Evolutionary conservation across 192 early-diverging fungal genomes (phyloP).

Genomic region (Gamsiella multidivaricata): DNA sequence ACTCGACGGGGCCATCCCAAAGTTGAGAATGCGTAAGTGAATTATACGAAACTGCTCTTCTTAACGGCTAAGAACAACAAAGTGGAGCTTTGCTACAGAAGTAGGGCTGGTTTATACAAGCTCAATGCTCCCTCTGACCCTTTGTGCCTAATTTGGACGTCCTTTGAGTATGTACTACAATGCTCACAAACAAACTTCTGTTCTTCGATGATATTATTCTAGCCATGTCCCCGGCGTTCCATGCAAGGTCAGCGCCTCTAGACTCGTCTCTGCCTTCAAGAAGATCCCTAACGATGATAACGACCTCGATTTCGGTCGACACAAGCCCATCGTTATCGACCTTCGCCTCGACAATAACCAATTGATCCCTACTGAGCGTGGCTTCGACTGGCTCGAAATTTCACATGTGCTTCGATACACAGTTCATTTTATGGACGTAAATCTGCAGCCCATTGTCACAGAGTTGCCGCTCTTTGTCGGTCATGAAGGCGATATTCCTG

Average conservation of each 20-base stretch:
- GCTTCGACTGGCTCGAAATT: conserved; percentile 36
- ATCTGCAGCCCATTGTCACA: conserved; percentile 10
- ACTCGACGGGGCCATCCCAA: conserved; percentile 29
- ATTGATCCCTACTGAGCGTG: conserved; percentile 37
- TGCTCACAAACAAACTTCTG: not conserved
- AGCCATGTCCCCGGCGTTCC: conserved; percentile 32
- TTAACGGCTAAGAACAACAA: no score
- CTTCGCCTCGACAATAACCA: conserved; percentile 42
- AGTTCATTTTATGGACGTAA: conserved; percentile 40
- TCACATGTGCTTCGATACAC: conserved; percentile 31
- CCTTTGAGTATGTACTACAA: not conserved
- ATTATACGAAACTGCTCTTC: no score
- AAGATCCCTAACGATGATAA: conserved; percentile 31
- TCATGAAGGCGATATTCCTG: conserved; percentile 9
- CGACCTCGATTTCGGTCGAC: conserved; percentile 37
- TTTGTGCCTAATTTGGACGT: conserved; percentile 1
- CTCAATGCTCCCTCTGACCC: conserved; percentile 7
- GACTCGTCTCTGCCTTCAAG: conserved; percentile 31
- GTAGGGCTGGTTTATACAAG: no score
- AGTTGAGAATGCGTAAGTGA: conserved; percentile 46
- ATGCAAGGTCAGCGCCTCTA: conserved; percentile 17
- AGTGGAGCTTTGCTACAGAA: no score
- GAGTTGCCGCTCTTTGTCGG: conserved; percentile 40
- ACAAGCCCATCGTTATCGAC: conserved; percentile 25
- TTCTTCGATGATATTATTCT: not conserved